Conservation (phyloP, 164 flowering plant species). For the Umbellularia californica region DNA sequence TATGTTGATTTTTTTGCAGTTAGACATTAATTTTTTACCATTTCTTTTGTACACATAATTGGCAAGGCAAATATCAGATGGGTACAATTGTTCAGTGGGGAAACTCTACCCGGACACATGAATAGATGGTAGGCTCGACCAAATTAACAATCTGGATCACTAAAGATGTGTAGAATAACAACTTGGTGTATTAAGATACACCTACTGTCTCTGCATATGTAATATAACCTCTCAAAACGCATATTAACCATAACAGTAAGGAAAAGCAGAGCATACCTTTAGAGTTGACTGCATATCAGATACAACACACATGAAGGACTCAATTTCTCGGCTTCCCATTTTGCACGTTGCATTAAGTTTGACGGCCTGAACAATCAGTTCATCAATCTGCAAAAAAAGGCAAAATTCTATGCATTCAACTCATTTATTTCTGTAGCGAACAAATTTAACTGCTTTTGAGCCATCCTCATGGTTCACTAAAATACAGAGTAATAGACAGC, state of each 20-base stretch:
- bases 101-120: too few relatives aligned
- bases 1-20: neutral
- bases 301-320: constrained; percentile 55
- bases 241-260: neutral
- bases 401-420: neutral
- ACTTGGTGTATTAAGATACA: neutral
- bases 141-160: neutral
- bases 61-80: neutral
- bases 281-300: constrained; percentile 60
- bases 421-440: too few relatives aligned
- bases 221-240: too few relatives aligned
- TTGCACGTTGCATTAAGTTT: constrained; percentile 30
- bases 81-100: neutral
- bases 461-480: too few relatives aligned
- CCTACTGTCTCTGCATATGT: neutral
- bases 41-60: too few relatives aligned
- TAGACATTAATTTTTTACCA: too few relatives aligned
- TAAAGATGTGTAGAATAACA: neutral
- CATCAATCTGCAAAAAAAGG: constrained; percentile 66
- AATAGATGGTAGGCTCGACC: neutral
- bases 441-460: too few relatives aligned
- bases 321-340: constrained; percentile 52
- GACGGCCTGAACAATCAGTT: constrained; percentile 66
- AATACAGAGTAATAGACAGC: too few relatives aligned
- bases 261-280: constrained; percentile 40